Conservation (phyloP, 768 basidiomycete species). For the Dentipellis fragilis region DNA sequence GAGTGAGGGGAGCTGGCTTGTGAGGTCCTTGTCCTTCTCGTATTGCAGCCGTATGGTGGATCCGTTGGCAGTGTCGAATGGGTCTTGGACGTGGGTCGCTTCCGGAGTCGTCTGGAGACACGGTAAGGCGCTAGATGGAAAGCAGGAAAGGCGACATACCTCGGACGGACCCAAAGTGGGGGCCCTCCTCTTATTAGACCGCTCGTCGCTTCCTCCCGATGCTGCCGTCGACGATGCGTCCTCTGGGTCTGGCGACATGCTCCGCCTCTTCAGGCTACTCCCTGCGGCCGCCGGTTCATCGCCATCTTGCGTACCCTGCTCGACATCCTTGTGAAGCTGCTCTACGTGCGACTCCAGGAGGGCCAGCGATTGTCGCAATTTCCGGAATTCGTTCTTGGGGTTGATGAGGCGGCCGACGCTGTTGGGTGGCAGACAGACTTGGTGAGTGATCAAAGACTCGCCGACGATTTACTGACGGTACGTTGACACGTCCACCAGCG, state of each 20-base stretch:
- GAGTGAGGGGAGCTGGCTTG: conserved; percentile 11
- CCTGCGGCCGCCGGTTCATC: background rate
- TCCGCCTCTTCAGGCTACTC: background rate
- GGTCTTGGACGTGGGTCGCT: conserved; percentile 3
- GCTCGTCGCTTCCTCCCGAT: background rate
- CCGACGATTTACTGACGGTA: conserved; percentile 2
- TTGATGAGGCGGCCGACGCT: conserved; percentile 5
- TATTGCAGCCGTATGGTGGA: conserved; percentile 3
- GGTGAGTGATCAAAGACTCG: background rate
- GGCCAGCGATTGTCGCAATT: conserved; percentile 14
- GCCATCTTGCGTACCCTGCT: conserved; percentile 1
- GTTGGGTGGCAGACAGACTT: background rate
- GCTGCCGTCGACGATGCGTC: background rate
- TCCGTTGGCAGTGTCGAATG: conserved; percentile 7
- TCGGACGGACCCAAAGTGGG: no score
- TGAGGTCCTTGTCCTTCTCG: conserved; percentile 12
- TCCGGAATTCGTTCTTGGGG: conserved; percentile 11
- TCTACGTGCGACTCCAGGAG: conserved; percentile 11
- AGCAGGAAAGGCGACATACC: no score
- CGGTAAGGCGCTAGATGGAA: background rate
- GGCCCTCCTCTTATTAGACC: no score
- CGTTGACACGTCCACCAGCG: conserved; percentile 6
- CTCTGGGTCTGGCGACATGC: background rate
- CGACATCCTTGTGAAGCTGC: background rate
- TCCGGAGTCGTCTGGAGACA: conserved; percentile 4